phyloP scores from a whole-genome alignment of 2,329 filamentous ascomycete species.

The Salinomyces thailandicus region DNA sequence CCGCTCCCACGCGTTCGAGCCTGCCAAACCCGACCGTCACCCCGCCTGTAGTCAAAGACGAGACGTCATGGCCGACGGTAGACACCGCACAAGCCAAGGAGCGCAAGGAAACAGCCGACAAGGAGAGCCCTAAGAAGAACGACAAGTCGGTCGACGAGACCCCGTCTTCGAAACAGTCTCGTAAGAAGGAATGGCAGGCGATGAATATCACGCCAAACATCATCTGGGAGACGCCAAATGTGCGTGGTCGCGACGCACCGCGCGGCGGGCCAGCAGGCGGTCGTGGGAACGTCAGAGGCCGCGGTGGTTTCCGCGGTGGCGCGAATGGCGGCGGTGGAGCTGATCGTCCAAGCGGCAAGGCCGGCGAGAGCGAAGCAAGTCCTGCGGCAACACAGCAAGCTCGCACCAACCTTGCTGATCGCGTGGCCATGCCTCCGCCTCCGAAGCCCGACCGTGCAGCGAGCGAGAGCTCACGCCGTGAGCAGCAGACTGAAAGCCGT shows the following conservation, averaged over 20 bases:
- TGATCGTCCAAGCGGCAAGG: constrained; percentile 23
- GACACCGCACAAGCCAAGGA: constrained; percentile 67
- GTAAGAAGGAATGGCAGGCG: constrained; percentile 75
- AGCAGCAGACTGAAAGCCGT: constrained; percentile 3
- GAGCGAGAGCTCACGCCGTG: constrained; percentile 5
- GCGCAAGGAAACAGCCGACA: constrained; percentile 60
- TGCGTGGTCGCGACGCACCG: constrained; percentile 12
- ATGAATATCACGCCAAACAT: constrained; percentile 76
- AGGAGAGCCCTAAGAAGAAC: constrained; percentile 55
- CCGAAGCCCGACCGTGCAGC: constrained; percentile 11
- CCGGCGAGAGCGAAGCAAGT: constrained; percentile 11
- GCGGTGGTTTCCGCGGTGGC: constrained; percentile 32
- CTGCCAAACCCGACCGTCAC: constrained; percentile 13
- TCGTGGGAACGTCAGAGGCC: constrained; percentile 43
- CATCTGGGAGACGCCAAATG: constrained; percentile 63
- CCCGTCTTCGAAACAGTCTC: constrained; percentile 42
- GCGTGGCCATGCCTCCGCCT: constrained; percentile 19
- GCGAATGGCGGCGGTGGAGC: constrained; percentile 28
- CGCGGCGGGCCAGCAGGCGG: constrained; percentile 43
- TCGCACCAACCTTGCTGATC: constrained; percentile 17
- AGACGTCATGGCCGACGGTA: constrained; percentile 80
- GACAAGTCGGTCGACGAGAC: constrained; percentile 42
- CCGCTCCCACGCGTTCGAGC: constrained; percentile 16
- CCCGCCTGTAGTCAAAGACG: constrained; percentile 62
- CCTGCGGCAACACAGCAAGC: constrained; percentile 5